phyloP scores from a whole-genome alignment of 1,139 yeast species.

The Nakaseomyces sp. region DNA sequence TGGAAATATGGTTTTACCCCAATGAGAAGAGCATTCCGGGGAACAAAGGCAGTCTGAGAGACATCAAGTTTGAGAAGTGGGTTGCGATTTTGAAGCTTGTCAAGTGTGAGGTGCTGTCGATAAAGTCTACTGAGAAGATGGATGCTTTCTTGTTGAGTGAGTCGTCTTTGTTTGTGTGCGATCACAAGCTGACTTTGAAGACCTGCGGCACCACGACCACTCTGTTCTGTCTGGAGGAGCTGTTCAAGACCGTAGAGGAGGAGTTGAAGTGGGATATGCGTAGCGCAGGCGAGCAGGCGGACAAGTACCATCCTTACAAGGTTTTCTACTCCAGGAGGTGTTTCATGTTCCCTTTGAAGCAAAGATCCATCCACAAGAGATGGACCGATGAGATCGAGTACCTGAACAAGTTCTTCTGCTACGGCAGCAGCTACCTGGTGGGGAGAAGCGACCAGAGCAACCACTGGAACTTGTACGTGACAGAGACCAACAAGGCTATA shows the following conservation, averaged over 20 bases:
- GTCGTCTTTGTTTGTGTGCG: slow-evolving; percentile 81
- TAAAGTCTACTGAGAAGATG: slow-evolving; percentile 54
- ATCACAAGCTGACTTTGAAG: slow-evolving; percentile 76
- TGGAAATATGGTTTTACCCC: slow-evolving; percentile 84
- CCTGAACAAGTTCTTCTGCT: slow-evolving; percentile 53
- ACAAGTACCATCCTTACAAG: slow-evolving; percentile 41
- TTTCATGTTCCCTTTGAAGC: slow-evolving; percentile 87
- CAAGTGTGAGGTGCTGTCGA: slow-evolving; percentile 80
- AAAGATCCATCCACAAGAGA: slow-evolving; percentile 68
- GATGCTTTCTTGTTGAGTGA: slow-evolving; percentile 87
- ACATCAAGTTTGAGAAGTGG: slow-evolving; percentile 62
- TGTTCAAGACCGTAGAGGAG: slow-evolving; percentile 45
- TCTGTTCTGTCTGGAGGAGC: slow-evolving; percentile 60
- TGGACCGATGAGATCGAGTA: slow-evolving; percentile 76
- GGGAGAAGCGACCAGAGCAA: slow-evolving; percentile 68
- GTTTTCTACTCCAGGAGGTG: slow-evolving; percentile 86
- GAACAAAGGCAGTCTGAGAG: slow-evolving; percentile 47
- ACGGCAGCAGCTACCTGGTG: slow-evolving; percentile 65
- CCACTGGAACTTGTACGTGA: slow-evolving; percentile 85
- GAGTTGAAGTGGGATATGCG: slow-evolving; percentile 34
- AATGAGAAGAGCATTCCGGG: slow-evolving; percentile 31
- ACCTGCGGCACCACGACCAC: slow-evolving; percentile 97
- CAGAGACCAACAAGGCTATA: slow-evolving; percentile 34
- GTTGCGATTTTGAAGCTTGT: slow-evolving; percentile 68
- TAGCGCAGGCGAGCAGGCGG: slow-evolving; percentile 10